phyloP scores from a whole-genome alignment of 495 filamentous ascomycete genomes.

The Daldinia caldariorum region DNA sequence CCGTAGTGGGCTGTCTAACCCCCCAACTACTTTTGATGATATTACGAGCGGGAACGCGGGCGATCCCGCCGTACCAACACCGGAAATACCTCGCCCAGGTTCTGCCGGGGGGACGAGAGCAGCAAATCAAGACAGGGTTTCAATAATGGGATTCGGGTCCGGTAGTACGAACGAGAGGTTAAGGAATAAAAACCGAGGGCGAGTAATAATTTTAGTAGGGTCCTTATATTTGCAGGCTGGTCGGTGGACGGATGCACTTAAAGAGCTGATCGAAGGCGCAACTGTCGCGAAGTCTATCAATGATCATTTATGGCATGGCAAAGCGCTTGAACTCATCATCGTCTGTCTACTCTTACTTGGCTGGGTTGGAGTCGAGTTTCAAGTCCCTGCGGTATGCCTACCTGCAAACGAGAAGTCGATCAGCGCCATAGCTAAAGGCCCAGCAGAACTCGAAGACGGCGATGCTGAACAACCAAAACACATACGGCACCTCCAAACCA shows the following conservation, averaged over 20 bases:
- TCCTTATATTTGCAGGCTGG: constrained; percentile 88
- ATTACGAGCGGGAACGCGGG: constrained; percentile 61
- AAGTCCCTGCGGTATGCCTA: constrained; percentile 68
- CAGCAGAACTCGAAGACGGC: constrained; percentile 55
- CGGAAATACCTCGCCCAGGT: constrained; percentile 51
- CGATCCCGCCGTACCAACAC: constrained; percentile 44
- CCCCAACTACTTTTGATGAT: constrained; percentile 78
- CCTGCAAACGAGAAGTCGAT: constrained; percentile 58
- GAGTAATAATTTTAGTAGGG: constrained; percentile 82
- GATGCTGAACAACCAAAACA: constrained; percentile 55
- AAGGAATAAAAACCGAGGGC: constrained; percentile 83
- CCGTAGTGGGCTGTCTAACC: constrained; percentile 61
- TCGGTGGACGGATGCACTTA: constrained; percentile 87
- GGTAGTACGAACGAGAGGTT: constrained; percentile 76
- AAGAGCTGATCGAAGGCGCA: constrained; percentile 83
- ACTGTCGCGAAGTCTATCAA: constrained; percentile 79
- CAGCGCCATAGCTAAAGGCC: constrained; percentile 57
- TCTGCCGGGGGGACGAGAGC: constrained; percentile 53
- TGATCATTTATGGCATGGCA: constrained; percentile 96
- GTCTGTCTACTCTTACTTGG: constrained; percentile 84
- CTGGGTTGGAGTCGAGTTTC: constrained; percentile 87
- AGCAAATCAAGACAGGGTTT: constrained; percentile 77
- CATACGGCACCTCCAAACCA: constrained; percentile 54
- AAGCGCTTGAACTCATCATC: constrained; percentile 87
- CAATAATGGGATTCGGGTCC: constrained; percentile 85